phyloP scores from a whole-genome alignment of 2,329 filamentous ascomycete species.

The Didymella exigua region DNA sequence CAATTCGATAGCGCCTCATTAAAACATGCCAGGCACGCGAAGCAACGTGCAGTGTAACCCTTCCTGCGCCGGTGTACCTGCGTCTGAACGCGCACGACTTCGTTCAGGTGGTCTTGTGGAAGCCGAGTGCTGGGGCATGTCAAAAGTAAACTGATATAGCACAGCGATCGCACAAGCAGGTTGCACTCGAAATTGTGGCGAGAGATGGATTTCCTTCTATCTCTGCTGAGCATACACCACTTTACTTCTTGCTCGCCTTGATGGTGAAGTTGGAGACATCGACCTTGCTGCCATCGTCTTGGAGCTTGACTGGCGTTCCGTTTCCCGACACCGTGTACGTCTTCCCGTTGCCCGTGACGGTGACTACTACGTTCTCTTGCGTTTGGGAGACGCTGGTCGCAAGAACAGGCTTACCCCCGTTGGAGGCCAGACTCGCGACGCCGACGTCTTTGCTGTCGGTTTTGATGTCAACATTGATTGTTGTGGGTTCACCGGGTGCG shows the following conservation, averaged over 20 bases:
- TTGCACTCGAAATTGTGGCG: no score
- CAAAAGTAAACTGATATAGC: no score
- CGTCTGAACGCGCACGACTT: background rate
- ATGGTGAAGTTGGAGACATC: no score
- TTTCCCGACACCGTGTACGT: background rate
- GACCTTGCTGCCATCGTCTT: background rate
- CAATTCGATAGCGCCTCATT: constrained; percentile 6
- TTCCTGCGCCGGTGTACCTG: constrained; percentile 13
- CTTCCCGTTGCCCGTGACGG: background rate
- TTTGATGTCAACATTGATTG: background rate
- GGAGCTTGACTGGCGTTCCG: background rate
- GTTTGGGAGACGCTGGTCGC: no score
- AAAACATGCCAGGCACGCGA: constrained; percentile 2
- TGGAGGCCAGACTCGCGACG: no score
- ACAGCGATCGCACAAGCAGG: no score
- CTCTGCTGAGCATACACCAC: no score
- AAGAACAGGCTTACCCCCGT: no score
- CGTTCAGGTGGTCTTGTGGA: background rate
- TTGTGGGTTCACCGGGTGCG: background rate
- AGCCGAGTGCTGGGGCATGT: background rate
- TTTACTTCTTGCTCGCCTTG: background rate
- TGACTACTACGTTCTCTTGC: no score
- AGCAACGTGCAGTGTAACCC: constrained; percentile 8
- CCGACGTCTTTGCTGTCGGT: no score
- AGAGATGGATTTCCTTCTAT: no score